phyloP scores from a whole-genome alignment of 2,329 filamentous ascomycete species.

The Penicillium sclerotigenum region DNA sequence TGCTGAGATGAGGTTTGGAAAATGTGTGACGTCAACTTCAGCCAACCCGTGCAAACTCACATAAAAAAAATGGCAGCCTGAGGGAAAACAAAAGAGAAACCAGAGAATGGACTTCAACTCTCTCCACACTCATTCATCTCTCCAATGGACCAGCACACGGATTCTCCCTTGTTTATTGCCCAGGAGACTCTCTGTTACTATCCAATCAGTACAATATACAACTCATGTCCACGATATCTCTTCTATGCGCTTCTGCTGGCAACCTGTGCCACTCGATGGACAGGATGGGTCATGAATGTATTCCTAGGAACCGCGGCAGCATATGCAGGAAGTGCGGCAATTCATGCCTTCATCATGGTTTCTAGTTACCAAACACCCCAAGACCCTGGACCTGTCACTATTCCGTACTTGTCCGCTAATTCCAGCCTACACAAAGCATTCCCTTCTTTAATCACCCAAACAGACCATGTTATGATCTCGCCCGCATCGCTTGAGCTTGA shows the following conservation, averaged over 20 bases:
- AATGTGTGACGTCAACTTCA: background rate
- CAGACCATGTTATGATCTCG: slow-evolving; percentile 18
- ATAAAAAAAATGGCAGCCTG: background rate
- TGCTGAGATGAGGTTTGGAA: background rate
- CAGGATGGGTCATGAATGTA: slow-evolving; percentile 32
- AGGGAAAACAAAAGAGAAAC: background rate
- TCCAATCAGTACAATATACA: slow-evolving; percentile 35
- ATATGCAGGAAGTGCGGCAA: slow-evolving; percentile 33
- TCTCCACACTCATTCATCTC: background rate
- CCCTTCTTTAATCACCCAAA: slow-evolving; percentile 22
- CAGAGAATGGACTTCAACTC: background rate
- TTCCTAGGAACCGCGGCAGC: slow-evolving; percentile 34
- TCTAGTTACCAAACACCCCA: slow-evolving; percentile 13
- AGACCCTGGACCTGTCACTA: slow-evolving; percentile 18
- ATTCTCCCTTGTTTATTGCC: slow-evolving; percentile 25
- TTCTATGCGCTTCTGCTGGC: slow-evolving; percentile 32
- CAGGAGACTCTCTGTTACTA: slow-evolving; percentile 33
- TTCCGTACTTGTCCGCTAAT: slow-evolving; percentile 21
- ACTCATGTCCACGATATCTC: slow-evolving; percentile 33
- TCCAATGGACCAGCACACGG: background rate
- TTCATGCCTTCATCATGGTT: slow-evolving; percentile 34
- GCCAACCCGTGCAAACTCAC: background rate
- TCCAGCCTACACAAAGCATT: slow-evolving; percentile 17
- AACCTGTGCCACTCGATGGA: slow-evolving; percentile 30
- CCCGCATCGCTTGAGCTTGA: slow-evolving; percentile 33